These are phyloP conservation scores for Saccharum hybrid DNA, from an alignment of 202 grass and related monocot species.

Conservation along the genomic window DNA sequence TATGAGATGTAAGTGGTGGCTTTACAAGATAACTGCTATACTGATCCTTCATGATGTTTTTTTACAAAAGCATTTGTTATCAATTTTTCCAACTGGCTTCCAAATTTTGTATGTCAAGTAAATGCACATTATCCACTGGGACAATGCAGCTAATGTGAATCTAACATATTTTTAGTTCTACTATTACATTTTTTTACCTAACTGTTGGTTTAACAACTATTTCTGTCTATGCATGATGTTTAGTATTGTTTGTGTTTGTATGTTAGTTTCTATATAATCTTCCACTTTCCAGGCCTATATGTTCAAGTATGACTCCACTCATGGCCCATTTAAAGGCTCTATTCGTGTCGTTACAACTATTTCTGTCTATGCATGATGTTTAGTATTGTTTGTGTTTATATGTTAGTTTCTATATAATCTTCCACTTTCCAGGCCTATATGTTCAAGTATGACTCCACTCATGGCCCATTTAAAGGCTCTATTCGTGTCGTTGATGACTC, in stretches of 20 bases:
- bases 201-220: neutral
- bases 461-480: slow-evolving; percentile 85
- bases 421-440: slow-evolving; percentile 77
- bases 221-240: slow-evolving; percentile 8
- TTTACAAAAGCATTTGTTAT: neutral
- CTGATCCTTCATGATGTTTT: neutral
- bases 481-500: slow-evolving; percentile 75
- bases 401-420: slow-evolving; percentile 9
- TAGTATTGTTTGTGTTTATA: neutral
- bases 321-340: slow-evolving; percentile 85
- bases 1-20: neutral
- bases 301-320: slow-evolving; percentile 98
- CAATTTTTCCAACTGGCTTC: neutral
- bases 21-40: neutral
- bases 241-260: neutral
- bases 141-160: neutral
- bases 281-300: slow-evolving; percentile 77
- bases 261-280: slow-evolving; percentile 9
- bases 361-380: slow-evolving; percentile 8
- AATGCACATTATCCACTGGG: neutral
- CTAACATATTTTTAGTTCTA: neutral
- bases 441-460: slow-evolving; percentile 98
- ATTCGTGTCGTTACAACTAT: slow-evolving; percentile 79
- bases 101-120: slow-evolving; percentile 18
- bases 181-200: neutral